phyloP scores from a whole-genome alignment of 75 land plant species.

The Selaginella moellendorffii region DNA sequence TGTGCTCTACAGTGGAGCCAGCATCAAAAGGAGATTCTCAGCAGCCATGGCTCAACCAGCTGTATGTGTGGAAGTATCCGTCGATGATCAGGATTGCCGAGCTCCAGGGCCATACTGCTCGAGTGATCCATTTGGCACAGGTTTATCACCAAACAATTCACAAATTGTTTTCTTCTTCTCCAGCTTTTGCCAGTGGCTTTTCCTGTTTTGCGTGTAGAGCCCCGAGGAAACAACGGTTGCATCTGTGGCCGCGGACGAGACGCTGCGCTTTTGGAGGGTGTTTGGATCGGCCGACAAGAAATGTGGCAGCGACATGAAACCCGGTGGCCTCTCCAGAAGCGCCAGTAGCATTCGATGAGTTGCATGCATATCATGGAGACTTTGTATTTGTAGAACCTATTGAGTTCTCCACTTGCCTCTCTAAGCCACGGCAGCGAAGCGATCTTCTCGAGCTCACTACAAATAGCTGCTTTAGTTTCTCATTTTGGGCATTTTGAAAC shows the following conservation, averaged over 20 bases:
- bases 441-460: too few species aligned
- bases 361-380: too few species aligned
- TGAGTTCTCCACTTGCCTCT: too few species aligned
- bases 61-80: constrained; percentile 54
- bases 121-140: constrained; percentile 50
- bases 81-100: constrained; percentile 54
- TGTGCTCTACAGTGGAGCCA: constrained; percentile 58
- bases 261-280: constrained; percentile 57
- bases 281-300: constrained; percentile 23
- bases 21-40: constrained; percentile 55
- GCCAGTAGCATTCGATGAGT: not conserved
- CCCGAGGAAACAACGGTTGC: constrained; percentile 62
- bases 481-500: too few species aligned
- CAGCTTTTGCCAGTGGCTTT: too few species aligned
- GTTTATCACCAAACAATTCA: too few species aligned
- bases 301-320: not conserved
- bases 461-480: too few species aligned
- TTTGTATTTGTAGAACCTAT: too few species aligned
- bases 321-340: not conserved
- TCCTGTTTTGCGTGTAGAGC: too few species aligned
- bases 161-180: too few species aligned
- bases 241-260: constrained; percentile 63
- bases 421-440: too few species aligned
- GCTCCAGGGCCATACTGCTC: constrained; percentile 29
- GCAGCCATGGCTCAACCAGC: constrained; percentile 50